Evolutionary conservation across 2,329 filamentous ascomycete species (phyloP).

Genomic region (Ceratocystis huliohia): DNA sequence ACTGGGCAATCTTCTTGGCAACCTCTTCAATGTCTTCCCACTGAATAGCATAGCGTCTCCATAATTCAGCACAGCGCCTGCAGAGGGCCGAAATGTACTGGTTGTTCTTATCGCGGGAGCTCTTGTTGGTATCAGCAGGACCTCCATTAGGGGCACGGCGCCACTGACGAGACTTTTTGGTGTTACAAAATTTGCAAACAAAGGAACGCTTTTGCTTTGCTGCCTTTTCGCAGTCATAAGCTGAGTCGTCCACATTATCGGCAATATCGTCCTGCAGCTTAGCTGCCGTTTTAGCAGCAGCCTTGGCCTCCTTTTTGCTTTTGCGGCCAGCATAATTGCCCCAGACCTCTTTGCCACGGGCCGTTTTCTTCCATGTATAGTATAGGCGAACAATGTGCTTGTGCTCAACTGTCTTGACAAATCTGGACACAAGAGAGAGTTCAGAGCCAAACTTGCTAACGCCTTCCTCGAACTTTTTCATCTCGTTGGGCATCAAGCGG

Average conservation of each 20-base stretch:
- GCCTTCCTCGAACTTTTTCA: slow-evolving; percentile 84
- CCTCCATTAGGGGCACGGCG: slow-evolving; percentile 70
- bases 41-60: slow-evolving; percentile 90
- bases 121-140: slow-evolving; percentile 44
- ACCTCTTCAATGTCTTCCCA: slow-evolving; percentile 92
- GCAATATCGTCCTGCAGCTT: slow-evolving; percentile 88
- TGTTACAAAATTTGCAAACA: slow-evolving; percentile 84
- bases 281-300: slow-evolving; percentile 53
- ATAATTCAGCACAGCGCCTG: slow-evolving; percentile 78
- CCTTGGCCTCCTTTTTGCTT: slow-evolving; percentile 75
- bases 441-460: slow-evolving; percentile 87
- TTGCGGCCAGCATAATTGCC: slow-evolving; percentile 77
- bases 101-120: slow-evolving; percentile 62
- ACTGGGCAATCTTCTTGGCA: slow-evolving; percentile 69
- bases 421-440: slow-evolving; percentile 65
- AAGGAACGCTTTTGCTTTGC: slow-evolving; percentile 66
- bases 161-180: slow-evolving; percentile 75
- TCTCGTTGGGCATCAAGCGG: slow-evolving; percentile 60
- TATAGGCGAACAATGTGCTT: slow-evolving; percentile 76
- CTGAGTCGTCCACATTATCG: slow-evolving; percentile 85
- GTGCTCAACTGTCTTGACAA: slow-evolving; percentile 71
- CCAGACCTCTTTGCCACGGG: slow-evolving; percentile 77
- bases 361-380: slow-evolving; percentile 96
- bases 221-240: slow-evolving; percentile 84
- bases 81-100: slow-evolving; percentile 74